Base-by-base conservation (phyloP, 495 filamentous ascomycete species). In the Neurospora sp. region DNA sequence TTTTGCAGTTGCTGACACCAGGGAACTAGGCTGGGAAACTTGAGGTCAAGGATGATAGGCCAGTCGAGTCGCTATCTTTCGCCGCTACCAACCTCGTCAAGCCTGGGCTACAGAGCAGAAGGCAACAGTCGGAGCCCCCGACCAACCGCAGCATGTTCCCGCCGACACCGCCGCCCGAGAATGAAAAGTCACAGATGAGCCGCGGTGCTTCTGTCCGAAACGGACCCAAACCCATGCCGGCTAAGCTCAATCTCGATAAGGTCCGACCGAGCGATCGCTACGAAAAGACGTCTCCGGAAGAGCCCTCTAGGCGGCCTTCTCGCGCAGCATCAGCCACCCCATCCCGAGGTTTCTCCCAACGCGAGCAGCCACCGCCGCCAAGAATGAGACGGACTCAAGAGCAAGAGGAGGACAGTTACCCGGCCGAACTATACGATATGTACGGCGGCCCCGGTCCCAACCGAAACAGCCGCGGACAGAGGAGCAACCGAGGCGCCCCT, bases 101-200 rank as follows among this genome's bases (percentile, higher is more conserved):
- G 79, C 91, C 92, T 35, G 92, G 91, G 38, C 85, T 97, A 59
- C 86, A 84, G 74, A 93, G 92, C 79, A 88, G 89, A 77, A 87
- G 94, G 73, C 93, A 97, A 79, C 93, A 96, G 77, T 94, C 94
- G 75, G 94, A 95, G 20, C 94, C 94, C 8, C 83, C 95, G 35
- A 89, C 89, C 74, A 77, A 75, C 78, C 92, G 95, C 74, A 95
- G 94, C 81, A 87, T 94, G 69, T 98, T 99, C 85, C 96, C 96
- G 6, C 96, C 96, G 41, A 99, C 96, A 18, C 96, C 96, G 69
- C 96, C 96, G 7, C 96, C 96, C 46, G 96, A 98, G 82, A 87
- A 88, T 75, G 94, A 93, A 75, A 88, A 86, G 75, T 74, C 78
- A 14, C 77, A 77, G 23, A 79, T 86, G 79, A 86, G 79, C 77